These are phyloP conservation scores for Cercospora berteroae DNA, from an alignment of 2,329 filamentous ascomycete species.

Conservation along the genomic window DNA sequence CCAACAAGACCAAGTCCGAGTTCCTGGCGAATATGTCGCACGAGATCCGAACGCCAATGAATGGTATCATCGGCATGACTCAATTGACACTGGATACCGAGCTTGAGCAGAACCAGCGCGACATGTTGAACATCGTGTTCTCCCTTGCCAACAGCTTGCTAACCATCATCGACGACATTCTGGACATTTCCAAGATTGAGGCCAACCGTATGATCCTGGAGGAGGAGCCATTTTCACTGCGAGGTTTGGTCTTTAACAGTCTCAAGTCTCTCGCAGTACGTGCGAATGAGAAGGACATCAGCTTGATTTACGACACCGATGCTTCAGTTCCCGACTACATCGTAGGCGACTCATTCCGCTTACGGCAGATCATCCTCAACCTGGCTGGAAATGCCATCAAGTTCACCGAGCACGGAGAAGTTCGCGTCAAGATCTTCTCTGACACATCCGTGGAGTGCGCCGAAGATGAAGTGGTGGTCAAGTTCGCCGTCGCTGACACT, in stretches of 20 bases:
- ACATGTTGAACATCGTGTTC: slow-evolving; percentile 98
- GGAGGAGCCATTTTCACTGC: slow-evolving; percentile 91
- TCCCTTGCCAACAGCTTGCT: slow-evolving; percentile 92
- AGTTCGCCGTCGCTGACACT: slow-evolving; percentile 93
- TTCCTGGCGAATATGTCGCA: slow-evolving; percentile 99
- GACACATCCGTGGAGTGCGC: slow-evolving; percentile 64
- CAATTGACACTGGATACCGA: slow-evolving; percentile 92
- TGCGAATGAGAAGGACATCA: slow-evolving; percentile 91
- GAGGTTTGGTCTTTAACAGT: slow-evolving; percentile 94
- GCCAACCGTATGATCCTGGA: slow-evolving; percentile 98
- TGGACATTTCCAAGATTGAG: slow-evolving; percentile 75
- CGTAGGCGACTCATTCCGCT: slow-evolving; percentile 91
- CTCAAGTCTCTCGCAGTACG: slow-evolving; percentile 96
- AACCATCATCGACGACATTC: slow-evolving; percentile 86
- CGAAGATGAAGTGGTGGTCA: slow-evolving; percentile 81
- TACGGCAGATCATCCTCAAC: slow-evolving; percentile 95
- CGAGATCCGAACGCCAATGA: slow-evolving; percentile 96
- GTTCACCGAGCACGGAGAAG: slow-evolving; percentile 94
- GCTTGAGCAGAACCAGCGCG: slow-evolving; percentile 88
- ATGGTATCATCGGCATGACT: slow-evolving; percentile 97
- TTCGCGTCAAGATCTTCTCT: slow-evolving; percentile 85
- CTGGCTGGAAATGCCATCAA: slow-evolving; percentile 98
- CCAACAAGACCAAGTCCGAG: slow-evolving; percentile 97
- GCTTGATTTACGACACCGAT: slow-evolving; percentile 90
- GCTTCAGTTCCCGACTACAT: slow-evolving; percentile 92